Evolutionary conservation across 2,329 filamentous ascomycete species (phyloP), one percentile per base, ranked within the genome.

Genomic region (Ascochyta fabae): DNA sequence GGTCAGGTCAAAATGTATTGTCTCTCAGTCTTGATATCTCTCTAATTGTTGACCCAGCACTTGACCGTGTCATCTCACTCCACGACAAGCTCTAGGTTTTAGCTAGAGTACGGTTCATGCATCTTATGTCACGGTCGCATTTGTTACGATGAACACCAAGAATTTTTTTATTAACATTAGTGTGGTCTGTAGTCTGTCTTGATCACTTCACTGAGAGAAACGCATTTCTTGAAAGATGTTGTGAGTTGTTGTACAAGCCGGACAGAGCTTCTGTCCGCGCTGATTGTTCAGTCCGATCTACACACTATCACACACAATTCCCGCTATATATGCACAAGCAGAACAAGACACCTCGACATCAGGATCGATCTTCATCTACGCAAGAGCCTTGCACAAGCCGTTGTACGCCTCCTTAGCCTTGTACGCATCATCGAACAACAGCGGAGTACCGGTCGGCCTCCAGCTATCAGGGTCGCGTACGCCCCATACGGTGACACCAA

Each of bases 401-500:
- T 73, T 74, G 56, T 75, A 74, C 9, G 69, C 78, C 5, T 69
- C 57, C 74, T 82, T 82, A 4, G 78, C 71, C 62, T 76, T 46
- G 61, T 68, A 80, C 53, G 61, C 72, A 10, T 43, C 56, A 59
- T 80, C 76, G 40, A 80, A 82, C 33, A 82, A 58, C 61, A 80
- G 60, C 7, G 79, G 79, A 7, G 41, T 74, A 22, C 49, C 57
- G 19, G 53, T 60, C 4, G 72, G 62, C 39, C 78, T 72, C 79
- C 80, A 82, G 23, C 67, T 73, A 57, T 81, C 72, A 42, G 66
- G 59, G 62, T 82, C 80, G 19, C 72, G 64, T 1, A 81, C 72
- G 24, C 80, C 80, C 80, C 87, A 89, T 36, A 87, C 84, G 0
- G 87, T 89, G 58, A 90, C 83, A 46, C 86, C 86, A 3, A 88